Base-by-base conservation (phyloP, 2,329 filamentous ascomycete species). In the Stagonosporopsis chrysanthemi region DNA sequence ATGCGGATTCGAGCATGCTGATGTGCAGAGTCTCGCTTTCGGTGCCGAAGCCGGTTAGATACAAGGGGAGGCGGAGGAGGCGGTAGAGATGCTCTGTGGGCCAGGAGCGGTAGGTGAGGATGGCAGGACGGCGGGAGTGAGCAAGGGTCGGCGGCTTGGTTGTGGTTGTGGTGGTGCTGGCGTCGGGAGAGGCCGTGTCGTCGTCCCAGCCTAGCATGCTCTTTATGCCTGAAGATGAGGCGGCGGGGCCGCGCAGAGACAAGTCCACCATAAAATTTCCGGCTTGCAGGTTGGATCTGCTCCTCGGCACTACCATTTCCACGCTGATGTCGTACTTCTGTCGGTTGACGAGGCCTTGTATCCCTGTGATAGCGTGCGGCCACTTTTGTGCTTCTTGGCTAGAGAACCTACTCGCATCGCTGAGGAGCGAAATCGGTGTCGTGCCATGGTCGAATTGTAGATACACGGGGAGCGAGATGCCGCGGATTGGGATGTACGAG, bases 261-360 rank as follows among this genome's bases (percentile, higher is more conserved):
- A 97, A 79, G 43, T 90, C 88, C 17, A 98, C 80, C 95, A 99
- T 99, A 81, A 97, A 98, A 78, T 98, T 98, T 26, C 95, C 95
- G 14, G 85, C 84, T 2, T 84, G 84, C 22, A 90, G 78, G 69
- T 99, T 99, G 1, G 83, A 77, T 0, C 86, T 87, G 2, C 91
- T 95, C 38, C 89, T 87, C 17, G 95, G 95, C 61, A 99, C 82
- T 3, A 85, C 84, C 29, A 99, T 82, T 22, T 86, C 82, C 1
- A 98, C 82, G 5, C 85, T 83, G 39, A 99, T 84, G 75, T 98
- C 92, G 81, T 99, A 99, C 44, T 88, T 84, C 74, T 97, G 94
- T 43, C 61, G 95, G 79, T 43, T 85, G 81, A 19, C 80, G 66
- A 64, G 64, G 1, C 67, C 69, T 1, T 61, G 49, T 12, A 88